Base-by-base conservation (phyloP, 345 rosid genomes). In the Eucalyptus grandis region DNA sequence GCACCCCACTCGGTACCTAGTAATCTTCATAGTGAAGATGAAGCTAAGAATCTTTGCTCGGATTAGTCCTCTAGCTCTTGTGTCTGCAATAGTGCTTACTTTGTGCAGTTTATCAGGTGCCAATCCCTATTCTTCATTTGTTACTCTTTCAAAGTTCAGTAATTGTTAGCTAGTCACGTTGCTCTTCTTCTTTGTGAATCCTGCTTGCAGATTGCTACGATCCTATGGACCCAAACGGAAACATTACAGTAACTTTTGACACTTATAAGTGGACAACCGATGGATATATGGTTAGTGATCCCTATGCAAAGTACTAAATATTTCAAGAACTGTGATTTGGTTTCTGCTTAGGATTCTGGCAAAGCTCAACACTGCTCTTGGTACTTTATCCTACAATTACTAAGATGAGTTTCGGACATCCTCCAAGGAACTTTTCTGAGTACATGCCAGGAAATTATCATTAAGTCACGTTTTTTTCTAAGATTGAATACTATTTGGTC, bases 211-310 rank as follows among this genome's bases (percentile, higher is more conserved):
- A 93, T 90, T 91, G 96, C 89, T 94, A 91, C 91, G 97, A 95
- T 62, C 95, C 95, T 87, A 89, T 94, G 94, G 96, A 96, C 91
- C 97, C 96, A 14, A 89, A 87, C 9, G 96, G 97, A 67, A 91
- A 93, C 88, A 91, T 94, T 89, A 92, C 94, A 21, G 91, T 94
- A 56, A 92, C 93, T 56, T 93, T 95, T 6, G 96, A 96, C 87
- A 91, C 94, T 56, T 87, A 72, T 80, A 88, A 82, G 56, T 93
- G 92, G 91, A 89, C 88, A 50, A 27, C 15, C 31, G 94, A 94
- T 88, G 95, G 97, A 16, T 94, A 94, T 89, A 56, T 87, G 95
- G 97, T 95, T 14, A 93, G 93, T 92, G 22, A 77, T 77, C 83
- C 11, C 46, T 21, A 37, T 77, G 26, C 26, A 37, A 77, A 86